A percentile compares a stretch with the other conserved stretches of the same genome.
phyloP scores from a whole-genome alignment of 169 alveolate species.

The Plasmodium relictum region DNA sequence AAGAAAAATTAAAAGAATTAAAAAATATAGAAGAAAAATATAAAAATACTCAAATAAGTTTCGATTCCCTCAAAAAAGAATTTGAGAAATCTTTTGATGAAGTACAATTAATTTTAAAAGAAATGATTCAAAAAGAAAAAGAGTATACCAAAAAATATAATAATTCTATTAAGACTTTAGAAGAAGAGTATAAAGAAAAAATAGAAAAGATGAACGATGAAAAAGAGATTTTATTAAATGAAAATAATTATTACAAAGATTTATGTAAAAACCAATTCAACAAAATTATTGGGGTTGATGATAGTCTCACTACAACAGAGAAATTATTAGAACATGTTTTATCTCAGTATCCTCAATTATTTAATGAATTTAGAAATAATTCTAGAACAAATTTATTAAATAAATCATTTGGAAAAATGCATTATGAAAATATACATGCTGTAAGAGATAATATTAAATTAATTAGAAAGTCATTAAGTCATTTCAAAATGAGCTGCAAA shows the following conservation, averaged over 20 bases:
- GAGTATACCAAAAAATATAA: slow-evolving; percentile 57
- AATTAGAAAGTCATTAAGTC: slow-evolving; percentile 41
- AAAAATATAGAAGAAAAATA: slow-evolving; percentile 71
- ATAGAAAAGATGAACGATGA: slow-evolving; percentile 24
- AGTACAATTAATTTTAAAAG: slow-evolving; percentile 68
- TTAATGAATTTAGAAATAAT: slow-evolving; percentile 42
- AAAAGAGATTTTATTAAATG: slow-evolving; percentile 6
- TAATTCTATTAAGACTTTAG: slow-evolving; percentile 36
- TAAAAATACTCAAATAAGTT: slow-evolving; percentile 52
- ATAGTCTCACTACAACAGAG: slow-evolving; percentile 38
- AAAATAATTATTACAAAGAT: slow-evolving; percentile 31
- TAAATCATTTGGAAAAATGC: slow-evolving; percentile 72
- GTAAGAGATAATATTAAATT: slow-evolving; percentile 47
- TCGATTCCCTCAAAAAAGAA: slow-evolving; percentile 61
- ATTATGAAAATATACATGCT: slow-evolving; percentile 68
- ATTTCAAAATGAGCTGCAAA: slow-evolving; percentile 48
- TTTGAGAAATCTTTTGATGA: slow-evolving; percentile 61
- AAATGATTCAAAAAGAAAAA: slow-evolving; percentile 70
- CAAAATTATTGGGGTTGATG: slow-evolving; percentile 41
- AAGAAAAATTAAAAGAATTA: slow-evolving; percentile 55
- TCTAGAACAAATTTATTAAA: slow-evolving; percentile 55
- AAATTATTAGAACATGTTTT: slow-evolving; percentile 59
- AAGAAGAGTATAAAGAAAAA: slow-evolving; percentile 36
- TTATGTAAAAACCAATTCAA: slow-evolving; percentile 43
- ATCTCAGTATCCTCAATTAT: slow-evolving; percentile 55